Percentiles rank a stretch among this genome's conserved stretches.
phyloP scores from a whole-genome alignment of 495 filamentous ascomycete genomes.

The Pyrenopolyporus hunteri region DNA sequence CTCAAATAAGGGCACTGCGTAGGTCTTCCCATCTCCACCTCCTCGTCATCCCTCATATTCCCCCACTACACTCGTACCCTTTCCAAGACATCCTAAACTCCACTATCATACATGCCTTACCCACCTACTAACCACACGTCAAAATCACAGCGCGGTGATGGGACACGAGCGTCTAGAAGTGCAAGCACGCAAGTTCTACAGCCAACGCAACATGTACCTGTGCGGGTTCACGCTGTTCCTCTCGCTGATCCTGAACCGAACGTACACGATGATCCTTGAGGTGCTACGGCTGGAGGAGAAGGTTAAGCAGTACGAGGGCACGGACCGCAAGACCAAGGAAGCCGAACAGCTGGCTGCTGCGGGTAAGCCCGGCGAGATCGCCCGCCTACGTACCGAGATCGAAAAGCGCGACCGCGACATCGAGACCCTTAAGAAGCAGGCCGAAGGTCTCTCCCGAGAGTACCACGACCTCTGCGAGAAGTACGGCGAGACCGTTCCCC shows the following conservation, averaged over 20 bases:
- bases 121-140: conserved; percentile 26
- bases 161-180: conserved; percentile 96
- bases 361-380: conserved; percentile 62
- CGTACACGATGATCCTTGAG: conserved; percentile 96
- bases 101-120: no score
- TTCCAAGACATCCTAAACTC: no score
- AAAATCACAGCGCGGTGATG: conserved; percentile 65
- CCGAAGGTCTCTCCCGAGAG: conserved; percentile 74
- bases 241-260: conserved; percentile 97
- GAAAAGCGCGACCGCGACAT: conserved; percentile 75
- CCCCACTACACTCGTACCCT: no score
- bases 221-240: conserved; percentile 99
- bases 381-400: conserved; percentile 70
- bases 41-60: background rate
- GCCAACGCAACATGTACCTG: conserved; percentile 99
- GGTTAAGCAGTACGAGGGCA: conserved; percentile 84
- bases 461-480: conserved; percentile 85
- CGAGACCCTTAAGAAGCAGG: conserved; percentile 84
- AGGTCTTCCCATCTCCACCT: conserved; percentile 15
- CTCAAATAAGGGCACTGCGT: conserved; percentile 37
- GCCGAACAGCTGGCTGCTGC: conserved; percentile 78
- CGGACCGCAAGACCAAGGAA: conserved; percentile 74
- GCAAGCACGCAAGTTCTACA: conserved; percentile 99
- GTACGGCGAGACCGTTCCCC: conserved; percentile 61
- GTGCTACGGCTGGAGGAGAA: conserved; percentile 91